These are phyloP conservation scores for Alternaria brassicicola DNA, from an alignment of 2,329 filamentous ascomycete species.

Conservation along the genomic window DNA sequence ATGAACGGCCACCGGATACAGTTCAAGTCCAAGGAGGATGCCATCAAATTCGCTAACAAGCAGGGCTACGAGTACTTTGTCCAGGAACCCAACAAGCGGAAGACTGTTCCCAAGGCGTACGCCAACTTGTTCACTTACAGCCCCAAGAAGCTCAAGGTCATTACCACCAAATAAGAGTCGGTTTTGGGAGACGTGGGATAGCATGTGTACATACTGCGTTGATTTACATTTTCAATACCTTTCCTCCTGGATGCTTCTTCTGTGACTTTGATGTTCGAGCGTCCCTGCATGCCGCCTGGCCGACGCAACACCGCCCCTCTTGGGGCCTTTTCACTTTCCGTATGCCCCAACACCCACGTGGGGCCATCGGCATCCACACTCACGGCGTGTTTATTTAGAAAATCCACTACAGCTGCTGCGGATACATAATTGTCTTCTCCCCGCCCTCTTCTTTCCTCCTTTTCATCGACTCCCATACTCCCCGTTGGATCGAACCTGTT, in stretches of 20 bases:
- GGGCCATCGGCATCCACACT: background rate
- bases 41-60: slow-evolving; percentile 94
- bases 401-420: background rate
- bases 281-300: background rate
- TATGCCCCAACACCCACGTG: background rate
- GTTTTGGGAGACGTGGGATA: background rate
- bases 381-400: background rate
- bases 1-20: slow-evolving; percentile 93
- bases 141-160: slow-evolving; percentile 81
- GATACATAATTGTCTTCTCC: background rate
- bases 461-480: background rate
- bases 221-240: slow-evolving; percentile 11
- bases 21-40: slow-evolving; percentile 93
- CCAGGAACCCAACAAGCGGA: slow-evolving; percentile 90
- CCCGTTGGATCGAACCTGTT: background rate
- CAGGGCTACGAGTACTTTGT: slow-evolving; percentile 99
- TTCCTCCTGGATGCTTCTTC: background rate
- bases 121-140: slow-evolving; percentile 94
- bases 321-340: background rate
- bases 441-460: background rate
- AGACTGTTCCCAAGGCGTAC: slow-evolving; percentile 89
- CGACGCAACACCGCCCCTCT: background rate
- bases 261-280: background rate
- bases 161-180: slow-evolving; percentile 73
- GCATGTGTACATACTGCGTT: slow-evolving; percentile 39